phyloP scores from a whole-genome alignment of 805 yeast species.

The Cyberlindnera mrakii region DNA sequence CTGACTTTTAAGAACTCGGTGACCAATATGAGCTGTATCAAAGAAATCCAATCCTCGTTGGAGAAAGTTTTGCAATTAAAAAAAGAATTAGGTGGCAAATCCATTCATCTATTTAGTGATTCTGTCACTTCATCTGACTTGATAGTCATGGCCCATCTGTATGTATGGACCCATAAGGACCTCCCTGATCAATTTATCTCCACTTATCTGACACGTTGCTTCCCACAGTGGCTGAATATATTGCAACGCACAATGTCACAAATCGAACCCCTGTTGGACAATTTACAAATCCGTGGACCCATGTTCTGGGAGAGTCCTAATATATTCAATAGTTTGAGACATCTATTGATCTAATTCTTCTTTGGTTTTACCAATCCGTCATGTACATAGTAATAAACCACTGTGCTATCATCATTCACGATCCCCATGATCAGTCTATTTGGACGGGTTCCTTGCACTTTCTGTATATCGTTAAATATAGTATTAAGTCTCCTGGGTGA shows the following conservation, averaged over 20 bases:
- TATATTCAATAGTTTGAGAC: conserved; percentile 14
- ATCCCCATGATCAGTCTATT: conserved; percentile 47
- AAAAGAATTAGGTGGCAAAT: conserved; percentile 8
- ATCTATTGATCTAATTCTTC: conserved; percentile 33
- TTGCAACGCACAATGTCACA: conserved; percentile 8
- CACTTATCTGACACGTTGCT: conserved; percentile 24
- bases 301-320: conserved; percentile 21
- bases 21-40: conserved; percentile 23
- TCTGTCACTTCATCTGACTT: conserved; percentile 28
- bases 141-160: conserved; percentile 31
- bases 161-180: conserved; percentile 25
- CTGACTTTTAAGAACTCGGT: conserved; percentile 21
- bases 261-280: conserved; percentile 8
- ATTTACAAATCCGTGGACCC: conserved; percentile 14
- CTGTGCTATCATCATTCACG: conserved; percentile 59
- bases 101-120: neutral
- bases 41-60: conserved; percentile 8
- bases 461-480: conserved; percentile 31
- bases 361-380: conserved; percentile 63
- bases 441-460: conserved; percentile 25
- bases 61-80: conserved; percentile 11
- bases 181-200: conserved; percentile 36
- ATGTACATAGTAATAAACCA: conserved; percentile 63
- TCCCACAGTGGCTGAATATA: conserved; percentile 21
- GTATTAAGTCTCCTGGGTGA: conserved; percentile 33